Base-by-base conservation (phyloP, 2,329 filamentous ascomycete genomes). In the Cyphellophora attinorum region DNA sequence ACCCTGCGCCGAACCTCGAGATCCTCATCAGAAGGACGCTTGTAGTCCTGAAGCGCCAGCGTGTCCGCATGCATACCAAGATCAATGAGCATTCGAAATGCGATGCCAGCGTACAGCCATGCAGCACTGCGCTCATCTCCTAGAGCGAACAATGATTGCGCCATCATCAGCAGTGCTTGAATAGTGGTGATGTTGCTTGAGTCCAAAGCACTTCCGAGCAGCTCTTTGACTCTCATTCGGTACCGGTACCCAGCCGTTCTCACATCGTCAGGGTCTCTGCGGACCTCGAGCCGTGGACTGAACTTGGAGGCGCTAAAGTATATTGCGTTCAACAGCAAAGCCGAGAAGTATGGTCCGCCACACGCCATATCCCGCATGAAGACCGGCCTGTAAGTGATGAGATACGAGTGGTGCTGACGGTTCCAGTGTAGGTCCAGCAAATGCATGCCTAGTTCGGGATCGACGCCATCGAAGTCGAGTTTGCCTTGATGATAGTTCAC, bases 21-120 rank as follows among this genome's bases (percentile, higher is more conserved):
- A 23, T 68, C 65, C 36, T 69, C 65, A 27, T 64, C 60, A 2
- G 61, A 58, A 29, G 65, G 12, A 68, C 56, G 21, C 8, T 8
- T 25, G 21, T 8, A 8, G 21, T n/a, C 21, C n/a, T 25, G 21
- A 8, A 25, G 21, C 8, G 21, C 21, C n/a, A n/a, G n/a, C 8
- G 21, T 25, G n/a, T 25, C 21, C 8, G 21, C 21, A 42, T 72
- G 68, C 42, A 75, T 64, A 0, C 69, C 65, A 4, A 76, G 49
- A 45, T 76, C 72, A 33, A 67, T 62, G 16, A 75, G 55, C 54
- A 76, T 67, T 6, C 69, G 61, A 38, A 74, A 71, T 0, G 72
- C 71, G 41, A 70, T 61, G 2, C 72, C 72, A 33, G 68, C 63
- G 39, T 76, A 76, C 4, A 75, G 45, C 73, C 73, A 78, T 2